These are phyloP conservation scores for Stagonosporopsis vannaccii DNA, from an alignment of 2,329 filamentous ascomycete genomes.

Conservation along the genomic window DNA sequence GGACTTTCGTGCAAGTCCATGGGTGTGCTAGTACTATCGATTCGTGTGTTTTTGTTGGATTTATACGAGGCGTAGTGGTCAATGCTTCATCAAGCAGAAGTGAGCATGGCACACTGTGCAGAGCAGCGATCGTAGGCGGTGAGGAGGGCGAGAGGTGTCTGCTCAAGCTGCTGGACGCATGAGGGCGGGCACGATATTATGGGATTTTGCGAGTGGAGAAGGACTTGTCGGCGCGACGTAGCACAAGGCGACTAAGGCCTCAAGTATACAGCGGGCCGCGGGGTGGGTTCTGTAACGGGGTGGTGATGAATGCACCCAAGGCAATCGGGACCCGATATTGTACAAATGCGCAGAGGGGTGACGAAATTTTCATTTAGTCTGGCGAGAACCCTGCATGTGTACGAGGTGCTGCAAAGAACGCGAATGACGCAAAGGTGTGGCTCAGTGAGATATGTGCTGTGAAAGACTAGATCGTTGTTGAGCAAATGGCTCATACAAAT, in stretches of 20 bases:
- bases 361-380: conserved; percentile 40
- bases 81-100: conserved; percentile 25
- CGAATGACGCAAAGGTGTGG: conserved; percentile 26
- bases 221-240: conserved; percentile 24
- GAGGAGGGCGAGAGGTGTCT: conserved; percentile 37
- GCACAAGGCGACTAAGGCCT: conserved; percentile 27
- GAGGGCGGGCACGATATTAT: conserved; percentile 12
- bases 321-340: conserved; percentile 36
- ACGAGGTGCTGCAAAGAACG: conserved; percentile 26
- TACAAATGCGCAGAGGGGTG: conserved; percentile 20
- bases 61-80: conserved; percentile 7
- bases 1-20: conserved; percentile 45
- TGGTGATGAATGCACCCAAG: conserved; percentile 32
- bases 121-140: conserved; percentile 40
- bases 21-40: conserved; percentile 10
- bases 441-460: conserved; percentile 19
- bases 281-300: conserved; percentile 28
- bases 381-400: conserved; percentile 29
- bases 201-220: conserved; percentile 22
- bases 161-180: conserved; percentile 31
- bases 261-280: conserved; percentile 28
- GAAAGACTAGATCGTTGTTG: conserved; percentile 23
- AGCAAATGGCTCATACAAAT: conserved; percentile 25
- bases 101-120: conserved; percentile 29
- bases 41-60: conserved; percentile 10